Evolutionary conservation across 768 basidiomycete species (phyloP).

Genomic region (Boletus rubropictus): DNA sequence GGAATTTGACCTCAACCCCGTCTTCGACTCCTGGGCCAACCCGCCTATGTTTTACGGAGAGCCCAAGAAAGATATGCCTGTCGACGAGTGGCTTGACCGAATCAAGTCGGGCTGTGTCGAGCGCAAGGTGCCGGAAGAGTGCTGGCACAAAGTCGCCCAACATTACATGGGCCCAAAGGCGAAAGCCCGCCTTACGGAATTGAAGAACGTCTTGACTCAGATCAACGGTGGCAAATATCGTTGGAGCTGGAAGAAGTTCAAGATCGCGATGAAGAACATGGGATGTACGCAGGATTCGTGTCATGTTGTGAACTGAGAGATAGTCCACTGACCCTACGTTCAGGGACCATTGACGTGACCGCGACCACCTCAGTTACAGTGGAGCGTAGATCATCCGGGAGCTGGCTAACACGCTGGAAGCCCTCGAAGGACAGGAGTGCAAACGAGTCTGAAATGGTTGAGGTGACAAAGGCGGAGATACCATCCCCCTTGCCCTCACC

Average conservation of each 20-base stretch:
- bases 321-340: background rate
- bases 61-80: constrained; percentile 59
- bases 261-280: constrained; percentile 73
- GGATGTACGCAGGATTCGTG: constrained; percentile 51
- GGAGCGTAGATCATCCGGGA: constrained; percentile 42
- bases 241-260: constrained; percentile 83
- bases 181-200: constrained; percentile 56
- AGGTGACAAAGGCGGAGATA: constrained; percentile 22
- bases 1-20: constrained; percentile 65
- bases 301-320: background rate
- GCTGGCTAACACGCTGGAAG: constrained; percentile 48
- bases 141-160: constrained; percentile 78
- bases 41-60: constrained; percentile 65
- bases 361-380: constrained; percentile 60
- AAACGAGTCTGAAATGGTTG: constrained; percentile 32
- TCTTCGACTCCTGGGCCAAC: constrained; percentile 59
- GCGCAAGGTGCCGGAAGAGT: constrained; percentile 70
- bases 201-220: constrained; percentile 68
- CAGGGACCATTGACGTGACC: constrained; percentile 63
- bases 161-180: constrained; percentile 70
- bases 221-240: constrained; percentile 72
- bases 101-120: constrained; percentile 69
- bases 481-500: constrained; percentile 20
- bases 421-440: constrained; percentile 32
- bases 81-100: constrained; percentile 68